Evolutionary conservation across 768 basidiomycete species (phyloP), one percentile per base, ranked within the genome.

Genomic region (Lepiota subincarnata): DNA sequence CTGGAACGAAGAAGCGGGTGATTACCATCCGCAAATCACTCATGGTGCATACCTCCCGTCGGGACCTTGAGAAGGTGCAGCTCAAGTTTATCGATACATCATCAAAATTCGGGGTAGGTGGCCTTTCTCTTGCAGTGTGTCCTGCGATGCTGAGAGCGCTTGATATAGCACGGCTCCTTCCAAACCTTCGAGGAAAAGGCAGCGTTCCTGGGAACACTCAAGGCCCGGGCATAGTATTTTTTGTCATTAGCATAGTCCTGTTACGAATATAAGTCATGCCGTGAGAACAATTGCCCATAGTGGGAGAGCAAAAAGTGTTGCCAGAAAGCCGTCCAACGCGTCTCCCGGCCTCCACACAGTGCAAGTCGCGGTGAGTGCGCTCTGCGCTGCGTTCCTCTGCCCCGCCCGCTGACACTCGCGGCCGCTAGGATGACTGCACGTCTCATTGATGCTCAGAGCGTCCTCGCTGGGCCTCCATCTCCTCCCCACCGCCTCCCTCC

Each of bases 71-170:
- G 83, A 95, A 98, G 79, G 89, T 97, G 57, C 82, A 87, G 57
- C 89, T 97, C 82, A 98, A 96, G 76, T 98, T 95, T 79, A 96
- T 98, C 82, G 94, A 96, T 68, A 98, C 96, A 31, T 91, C 93
- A 39, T 95, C 92, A 73, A 97, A 97, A 75, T 94, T 93, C 74
- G 93, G 95, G 63, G 89, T 91, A 83, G 61, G 87, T 80, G 34
- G 14, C 31, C 49, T 13, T 43, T 52, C 24, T 47, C 10, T 41
- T 40, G 11, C 28, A 18, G 4, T 10, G 10, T 39, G 38, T 40
- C 5, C 48, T 47, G 19, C 4, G 8, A 7, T 28, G 38, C 43
- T 55, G 34, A 57, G 42, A n/a, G 8, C 44, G 49, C 39, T 48
- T 38, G 57, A 44, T 63, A 18, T 60, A 91, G 89, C 95, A 97